Percentiles rank a stretch among this genome's conserved stretches.
Evolutionary conservation across 371 early-diverging fungal species (phyloP).

Genomic region (Circinella minor): DNA sequence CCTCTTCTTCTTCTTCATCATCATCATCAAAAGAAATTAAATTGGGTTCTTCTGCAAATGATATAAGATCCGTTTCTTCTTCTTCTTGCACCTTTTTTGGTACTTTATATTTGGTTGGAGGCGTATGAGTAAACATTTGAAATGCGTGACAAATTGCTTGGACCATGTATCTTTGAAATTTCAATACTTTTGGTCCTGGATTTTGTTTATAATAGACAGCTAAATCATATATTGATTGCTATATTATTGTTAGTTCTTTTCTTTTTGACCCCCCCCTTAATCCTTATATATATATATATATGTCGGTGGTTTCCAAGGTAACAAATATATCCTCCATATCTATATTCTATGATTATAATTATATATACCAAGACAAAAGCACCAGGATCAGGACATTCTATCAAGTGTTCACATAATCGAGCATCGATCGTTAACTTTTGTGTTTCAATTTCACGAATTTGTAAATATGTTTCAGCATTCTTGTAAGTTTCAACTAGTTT

Average conservation of each 20-base stretch:
- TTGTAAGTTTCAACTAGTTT: slow-evolving; percentile 36
- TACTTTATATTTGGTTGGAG: slow-evolving; percentile 18
- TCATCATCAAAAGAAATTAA: slow-evolving; percentile 38
- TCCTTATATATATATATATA: too few relatives aligned
- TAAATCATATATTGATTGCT: slow-evolving; percentile 11
- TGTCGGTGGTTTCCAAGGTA: too few relatives aligned
- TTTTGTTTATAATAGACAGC: slow-evolving; percentile 26
- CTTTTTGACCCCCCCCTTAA: too few relatives aligned
- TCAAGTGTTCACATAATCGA: slow-evolving; percentile 31
- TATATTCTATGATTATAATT: neutral
- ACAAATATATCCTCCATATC: too few relatives aligned
- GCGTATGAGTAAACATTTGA: slow-evolving; percentile 27
- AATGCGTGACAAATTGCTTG: slow-evolving; percentile 31
- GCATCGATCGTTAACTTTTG: slow-evolving; percentile 23
- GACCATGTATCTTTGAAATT: slow-evolving; percentile 35
- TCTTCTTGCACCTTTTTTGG: slow-evolving; percentile 18
- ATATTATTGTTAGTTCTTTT: too few relatives aligned
- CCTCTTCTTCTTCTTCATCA: neutral
- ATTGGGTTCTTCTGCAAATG: slow-evolving; percentile 35
- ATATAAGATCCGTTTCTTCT: slow-evolving; percentile 30
- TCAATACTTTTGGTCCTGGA: slow-evolving; percentile 25
- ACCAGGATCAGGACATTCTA: slow-evolving; percentile 33
- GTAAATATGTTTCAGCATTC: slow-evolving; percentile 32
- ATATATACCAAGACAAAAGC: slow-evolving; percentile 37
- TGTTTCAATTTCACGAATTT: slow-evolving; percentile 45